These are phyloP conservation scores for Nakazawaea wyomingensis DNA, from an alignment of 805 yeast species.

Conservation along the genomic window DNA sequence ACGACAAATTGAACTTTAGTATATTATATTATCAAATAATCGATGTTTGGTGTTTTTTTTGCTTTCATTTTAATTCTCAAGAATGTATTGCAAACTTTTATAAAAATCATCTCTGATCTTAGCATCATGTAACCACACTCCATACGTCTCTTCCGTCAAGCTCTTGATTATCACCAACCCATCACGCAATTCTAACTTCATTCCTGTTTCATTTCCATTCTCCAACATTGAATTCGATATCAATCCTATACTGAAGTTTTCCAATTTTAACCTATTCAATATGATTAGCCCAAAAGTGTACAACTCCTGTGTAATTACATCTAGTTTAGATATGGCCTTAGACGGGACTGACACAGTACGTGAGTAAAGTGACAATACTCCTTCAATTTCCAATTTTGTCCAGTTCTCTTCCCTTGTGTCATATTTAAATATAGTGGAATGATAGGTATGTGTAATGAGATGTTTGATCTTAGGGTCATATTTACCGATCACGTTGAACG, in stretches of 20 bases:
- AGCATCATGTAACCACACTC: conserved; percentile 72
- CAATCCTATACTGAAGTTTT: conserved; percentile 68
- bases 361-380: conserved; percentile 62
- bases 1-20: no score
- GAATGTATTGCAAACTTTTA: conserved; percentile 31
- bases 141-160: conserved; percentile 64
- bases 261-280: conserved; percentile 62
- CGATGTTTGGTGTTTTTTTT: no score
- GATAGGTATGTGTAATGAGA: conserved; percentile 62
- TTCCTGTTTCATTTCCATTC: conserved; percentile 27
- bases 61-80: neutral
- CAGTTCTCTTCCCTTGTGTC: conserved; percentile 55
- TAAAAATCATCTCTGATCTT: conserved; percentile 58
- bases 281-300: conserved; percentile 67
- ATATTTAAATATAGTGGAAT: conserved; percentile 66
- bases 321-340: conserved; percentile 15
- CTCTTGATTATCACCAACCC: conserved; percentile 67
- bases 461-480: conserved; percentile 71
- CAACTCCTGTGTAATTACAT: conserved; percentile 32
- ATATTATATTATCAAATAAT: no score
- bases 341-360: conserved; percentile 29
- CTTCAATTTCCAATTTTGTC: conserved; percentile 66
- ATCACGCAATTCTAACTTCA: conserved; percentile 65
- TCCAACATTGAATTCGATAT: conserved; percentile 33
- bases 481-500: conserved; percentile 70